These are phyloP conservation scores for Vigna radiata DNA, from an alignment of 306 rosid species.

Conservation along the genomic window DNA sequence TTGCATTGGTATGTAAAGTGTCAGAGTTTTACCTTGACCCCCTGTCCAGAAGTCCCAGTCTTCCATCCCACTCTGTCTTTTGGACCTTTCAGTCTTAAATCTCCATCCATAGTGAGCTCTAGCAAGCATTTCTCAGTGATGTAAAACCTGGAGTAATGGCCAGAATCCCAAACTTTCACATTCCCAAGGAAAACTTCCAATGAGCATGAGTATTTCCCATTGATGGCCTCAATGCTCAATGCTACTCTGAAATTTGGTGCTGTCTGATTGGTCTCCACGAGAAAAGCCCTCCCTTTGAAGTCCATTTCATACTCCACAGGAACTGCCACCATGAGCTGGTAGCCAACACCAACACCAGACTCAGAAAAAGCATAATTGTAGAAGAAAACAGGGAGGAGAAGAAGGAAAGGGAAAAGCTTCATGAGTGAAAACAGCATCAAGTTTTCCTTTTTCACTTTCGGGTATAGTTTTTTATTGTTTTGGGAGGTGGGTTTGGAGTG, in stretches of 20 bases:
- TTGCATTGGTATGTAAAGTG: neutral
- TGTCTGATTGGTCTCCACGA: constrained; percentile 53
- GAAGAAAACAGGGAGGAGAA: constrained; percentile 49
- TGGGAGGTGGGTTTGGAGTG: constrained; percentile 50
- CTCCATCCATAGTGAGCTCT: constrained; percentile 72
- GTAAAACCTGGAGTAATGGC: constrained; percentile 70
- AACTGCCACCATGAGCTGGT: constrained; percentile 59
- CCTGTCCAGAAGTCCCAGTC: constrained; percentile 90
- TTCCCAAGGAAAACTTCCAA: constrained; percentile 82
- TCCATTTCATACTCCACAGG: constrained; percentile 60
- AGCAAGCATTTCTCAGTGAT: constrained; percentile 64
- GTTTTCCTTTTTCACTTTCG: constrained; percentile 33
- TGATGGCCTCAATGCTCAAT: constrained; percentile 65
- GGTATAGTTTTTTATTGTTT: constrained; percentile 28
- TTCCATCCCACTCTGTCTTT: constrained; percentile 79
- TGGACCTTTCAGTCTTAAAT: constrained; percentile 79
- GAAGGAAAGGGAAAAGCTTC: constrained; percentile 55
- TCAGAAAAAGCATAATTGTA: constrained; percentile 53
- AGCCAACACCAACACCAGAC: constrained; percentile 55
- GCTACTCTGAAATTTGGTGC: constrained; percentile 72
- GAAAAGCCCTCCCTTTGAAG: constrained; percentile 71
- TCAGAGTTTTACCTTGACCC: constrained; percentile 74
- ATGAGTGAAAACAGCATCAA: constrained; percentile 49
- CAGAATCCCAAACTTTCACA: constrained; percentile 91
- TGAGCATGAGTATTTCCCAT: constrained; percentile 73